A percentile compares a stretch with the other conserved stretches of the same genome.
phyloP scores from a whole-genome alignment of 768 basidiomycete genomes.

The Trametes cubensis region DNA sequence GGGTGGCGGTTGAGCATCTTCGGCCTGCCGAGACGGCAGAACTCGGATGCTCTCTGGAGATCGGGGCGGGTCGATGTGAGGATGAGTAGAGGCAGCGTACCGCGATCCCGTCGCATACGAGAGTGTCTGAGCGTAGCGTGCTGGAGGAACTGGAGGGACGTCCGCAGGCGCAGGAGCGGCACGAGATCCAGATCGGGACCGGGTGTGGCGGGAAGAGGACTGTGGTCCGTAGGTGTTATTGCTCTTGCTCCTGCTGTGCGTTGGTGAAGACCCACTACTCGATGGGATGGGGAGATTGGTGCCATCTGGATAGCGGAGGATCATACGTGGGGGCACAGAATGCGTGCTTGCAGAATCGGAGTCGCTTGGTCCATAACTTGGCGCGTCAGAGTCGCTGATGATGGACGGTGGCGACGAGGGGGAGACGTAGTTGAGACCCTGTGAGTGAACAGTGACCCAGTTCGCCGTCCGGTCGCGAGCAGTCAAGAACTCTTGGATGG shows the following conservation, averaged over 20 bases:
- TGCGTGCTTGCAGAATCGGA: conserved; percentile 47
- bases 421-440: conserved; percentile 13
- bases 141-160: conserved; percentile 3
- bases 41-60: conserved; percentile 36
- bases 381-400: conserved; percentile 36
- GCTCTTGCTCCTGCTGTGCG: conserved; percentile 12
- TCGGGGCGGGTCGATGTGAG: conserved; percentile 27
- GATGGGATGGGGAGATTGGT: conserved; percentile 66
- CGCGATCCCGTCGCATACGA: conserved; percentile 31
- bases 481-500: conserved; percentile 57
- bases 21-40: conserved; percentile 32
- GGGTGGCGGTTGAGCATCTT: conserved; percentile 16
- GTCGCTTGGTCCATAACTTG: conserved; percentile 37
- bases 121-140: conserved; percentile 31
- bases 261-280: conserved; percentile 14
- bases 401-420: conserved; percentile 29
- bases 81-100: conserved; percentile 17
- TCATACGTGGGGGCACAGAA: conserved; percentile 69
- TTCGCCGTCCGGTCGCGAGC: conserved; percentile 63
- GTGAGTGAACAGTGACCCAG: conserved; percentile 58
- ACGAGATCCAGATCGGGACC: conserved; percentile 24
- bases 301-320: conserved; percentile 69
- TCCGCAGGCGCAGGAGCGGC: conserved; percentile 16
- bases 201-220: conserved; percentile 21
- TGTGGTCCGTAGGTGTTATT: conserved; percentile 15